Conservation (phyloP, 129 eudicot genomes). For the Oenanthe sinensis region DNA sequence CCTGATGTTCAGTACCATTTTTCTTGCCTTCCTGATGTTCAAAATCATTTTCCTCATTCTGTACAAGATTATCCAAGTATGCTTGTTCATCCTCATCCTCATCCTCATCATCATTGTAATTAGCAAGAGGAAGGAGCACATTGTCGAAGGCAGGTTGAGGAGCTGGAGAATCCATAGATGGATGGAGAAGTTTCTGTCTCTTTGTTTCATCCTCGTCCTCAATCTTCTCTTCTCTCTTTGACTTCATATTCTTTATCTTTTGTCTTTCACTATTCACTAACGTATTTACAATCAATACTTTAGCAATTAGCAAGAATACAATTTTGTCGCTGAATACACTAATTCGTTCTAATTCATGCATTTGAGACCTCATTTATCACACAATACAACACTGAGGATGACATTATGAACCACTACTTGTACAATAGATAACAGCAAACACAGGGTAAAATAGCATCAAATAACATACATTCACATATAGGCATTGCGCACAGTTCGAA, state of each 20-base stretch:
- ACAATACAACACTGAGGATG: background rate
- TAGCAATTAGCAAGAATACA: background rate
- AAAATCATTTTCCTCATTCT: constrained; percentile 14
- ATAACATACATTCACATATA: background rate
- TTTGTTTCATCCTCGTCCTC: constrained; percentile 31
- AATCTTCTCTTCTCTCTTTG: constrained; percentile 23
- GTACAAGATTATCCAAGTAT: background rate
- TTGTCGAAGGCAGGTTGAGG: constrained; percentile 48
- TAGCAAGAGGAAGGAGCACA: constrained; percentile 74
- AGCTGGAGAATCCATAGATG: constrained; percentile 21
- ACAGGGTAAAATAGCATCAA: background rate
- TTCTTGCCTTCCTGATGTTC: background rate
- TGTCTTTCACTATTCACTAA: background rate
- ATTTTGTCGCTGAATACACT: background rate
- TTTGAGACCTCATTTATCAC: background rate
- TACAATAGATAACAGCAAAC: background rate
- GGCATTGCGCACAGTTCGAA: background rate
- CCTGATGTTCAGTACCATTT: background rate
- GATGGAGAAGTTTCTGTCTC: constrained; percentile 43
- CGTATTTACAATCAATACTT: background rate
- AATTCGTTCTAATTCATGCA: background rate
- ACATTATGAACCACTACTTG: background rate
- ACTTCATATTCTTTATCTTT: constrained; percentile 18
- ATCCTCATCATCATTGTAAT: constrained; percentile 57
- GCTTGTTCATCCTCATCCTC: constrained; percentile 30